phyloP scores from a whole-genome alignment of 1,139 yeast species.

The Kurtzmaniella quercitrusa region DNA sequence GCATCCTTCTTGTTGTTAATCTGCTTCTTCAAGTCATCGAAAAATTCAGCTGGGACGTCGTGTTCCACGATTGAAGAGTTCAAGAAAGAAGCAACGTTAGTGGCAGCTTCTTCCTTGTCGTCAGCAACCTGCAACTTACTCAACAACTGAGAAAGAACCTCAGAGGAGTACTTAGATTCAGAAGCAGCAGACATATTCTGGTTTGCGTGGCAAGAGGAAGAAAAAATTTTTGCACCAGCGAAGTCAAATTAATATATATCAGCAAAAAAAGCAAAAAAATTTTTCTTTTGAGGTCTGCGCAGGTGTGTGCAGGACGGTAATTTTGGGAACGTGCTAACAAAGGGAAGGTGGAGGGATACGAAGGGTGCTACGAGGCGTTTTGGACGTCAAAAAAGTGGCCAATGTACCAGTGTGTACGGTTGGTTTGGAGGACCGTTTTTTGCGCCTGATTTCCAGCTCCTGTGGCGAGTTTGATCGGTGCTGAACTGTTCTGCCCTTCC shows the following conservation, averaged over 20 bases:
- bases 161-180: constrained; percentile 61
- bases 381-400: too few relatives aligned
- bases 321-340: constrained; percentile 2
- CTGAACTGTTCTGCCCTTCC: background rate
- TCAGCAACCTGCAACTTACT: constrained; percentile 92
- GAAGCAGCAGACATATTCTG: constrained; percentile 55
- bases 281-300: constrained; percentile 5
- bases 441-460: too few relatives aligned
- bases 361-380: background rate
- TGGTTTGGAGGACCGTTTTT: too few relatives aligned
- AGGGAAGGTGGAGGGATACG: background rate
- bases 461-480: background rate
- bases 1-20: constrained; percentile 61
- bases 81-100: constrained; percentile 87
- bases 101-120: constrained; percentile 81
- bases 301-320: constrained; percentile 2
- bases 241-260: constrained; percentile 6
- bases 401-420: too few relatives aligned
- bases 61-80: constrained; percentile 98
- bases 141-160: constrained; percentile 92
- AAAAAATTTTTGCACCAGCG: constrained; percentile 11
- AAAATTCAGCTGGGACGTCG: constrained; percentile 65
- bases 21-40: constrained; percentile 8
- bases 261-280: constrained; percentile 4
- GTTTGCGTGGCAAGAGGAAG: constrained; percentile 17